These are phyloP conservation scores for Fomes fomentarius DNA, from an alignment of 1,284 basidiomycete species.

Conservation along the genomic window DNA sequence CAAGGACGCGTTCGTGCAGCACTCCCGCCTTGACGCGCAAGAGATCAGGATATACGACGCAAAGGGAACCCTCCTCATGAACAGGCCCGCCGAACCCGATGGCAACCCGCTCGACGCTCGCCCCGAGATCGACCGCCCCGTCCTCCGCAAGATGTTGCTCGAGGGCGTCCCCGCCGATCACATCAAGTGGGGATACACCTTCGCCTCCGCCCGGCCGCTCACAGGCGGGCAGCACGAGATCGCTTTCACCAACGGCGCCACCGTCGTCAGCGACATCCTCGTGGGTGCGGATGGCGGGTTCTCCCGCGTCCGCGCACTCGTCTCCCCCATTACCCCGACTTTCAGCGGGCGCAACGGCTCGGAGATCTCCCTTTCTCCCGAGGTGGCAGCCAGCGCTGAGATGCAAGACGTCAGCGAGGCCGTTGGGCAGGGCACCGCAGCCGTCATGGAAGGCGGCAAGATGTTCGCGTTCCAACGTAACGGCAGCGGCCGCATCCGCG, in stretches of 20 bases:
- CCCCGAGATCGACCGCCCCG: slow-evolving; percentile 15
- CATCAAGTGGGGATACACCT: slow-evolving; percentile 9
- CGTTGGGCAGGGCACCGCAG: too few relatives aligned
- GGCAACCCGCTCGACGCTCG: too few relatives aligned
- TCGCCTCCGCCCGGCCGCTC: neutral
- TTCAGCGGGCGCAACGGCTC: too few relatives aligned
- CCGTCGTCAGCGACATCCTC: neutral
- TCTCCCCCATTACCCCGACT: too few relatives aligned
- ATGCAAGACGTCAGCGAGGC: too few relatives aligned
- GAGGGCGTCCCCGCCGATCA: slow-evolving; percentile 4
- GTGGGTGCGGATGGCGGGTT: too few relatives aligned
- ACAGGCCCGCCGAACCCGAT: neutral
- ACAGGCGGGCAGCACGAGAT: slow-evolving; percentile 9
- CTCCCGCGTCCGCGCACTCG: too few relatives aligned
- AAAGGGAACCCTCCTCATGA: neutral
- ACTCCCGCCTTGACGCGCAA: slow-evolving; percentile 9
- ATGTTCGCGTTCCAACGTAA: too few relatives aligned
- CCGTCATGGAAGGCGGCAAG: too few relatives aligned
- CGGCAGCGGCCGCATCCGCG: too few relatives aligned
- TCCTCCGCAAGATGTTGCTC: slow-evolving; percentile 13
- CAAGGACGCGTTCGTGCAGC: slow-evolving; percentile 5
- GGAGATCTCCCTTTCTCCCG: too few relatives aligned
- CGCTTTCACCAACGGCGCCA: slow-evolving; percentile 6
- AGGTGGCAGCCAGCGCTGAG: too few relatives aligned
- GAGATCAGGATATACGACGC: slow-evolving; percentile 1